Evolutionary conservation across 768 basidiomycete species (phyloP).

Genomic region (Kwoniella dendrophila): DNA sequence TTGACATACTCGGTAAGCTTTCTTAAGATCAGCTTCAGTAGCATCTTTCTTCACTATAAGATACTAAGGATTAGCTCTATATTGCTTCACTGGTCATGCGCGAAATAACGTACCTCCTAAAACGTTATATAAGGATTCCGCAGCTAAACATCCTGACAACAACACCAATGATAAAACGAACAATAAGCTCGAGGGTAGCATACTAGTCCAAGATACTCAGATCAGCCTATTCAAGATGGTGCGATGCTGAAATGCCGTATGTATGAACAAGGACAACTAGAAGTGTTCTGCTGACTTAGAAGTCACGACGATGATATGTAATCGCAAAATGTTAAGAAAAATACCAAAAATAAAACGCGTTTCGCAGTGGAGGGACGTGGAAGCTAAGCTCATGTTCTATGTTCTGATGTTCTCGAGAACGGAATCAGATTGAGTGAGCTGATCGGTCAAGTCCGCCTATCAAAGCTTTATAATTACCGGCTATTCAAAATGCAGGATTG

Average conservation of each 20-base stretch:
- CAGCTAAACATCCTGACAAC: conserved; percentile 42
- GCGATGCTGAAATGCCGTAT: too few relatives aligned
- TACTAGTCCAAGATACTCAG: neutral
- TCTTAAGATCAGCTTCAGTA: conserved; percentile 83
- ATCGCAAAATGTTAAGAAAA: too few relatives aligned
- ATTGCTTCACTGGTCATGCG: neutral
- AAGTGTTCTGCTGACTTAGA: too few relatives aligned
- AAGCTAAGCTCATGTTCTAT: neutral
- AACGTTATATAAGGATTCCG: conserved; percentile 65
- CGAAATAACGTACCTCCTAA: conserved; percentile 68
- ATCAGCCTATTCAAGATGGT: neutral
- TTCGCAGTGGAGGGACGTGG: neutral
- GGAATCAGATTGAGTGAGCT: neutral
- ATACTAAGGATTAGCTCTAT: neutral
- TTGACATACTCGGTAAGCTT: conserved; percentile 71
- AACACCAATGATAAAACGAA: conserved; percentile 35
- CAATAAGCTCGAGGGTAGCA: conserved; percentile 39
- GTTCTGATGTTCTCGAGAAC: neutral
- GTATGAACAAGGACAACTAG: too few relatives aligned
- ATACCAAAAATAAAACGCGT: neutral
- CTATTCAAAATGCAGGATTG: neutral
- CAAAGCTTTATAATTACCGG: neutral
- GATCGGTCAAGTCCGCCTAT: conserved; percentile 8
- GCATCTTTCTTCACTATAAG: conserved; percentile 69
- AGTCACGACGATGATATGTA: too few relatives aligned